Evolutionary conservation across 768 basidiomycete species (phyloP).

Genomic region (Podaxis carcinomalis): DNA sequence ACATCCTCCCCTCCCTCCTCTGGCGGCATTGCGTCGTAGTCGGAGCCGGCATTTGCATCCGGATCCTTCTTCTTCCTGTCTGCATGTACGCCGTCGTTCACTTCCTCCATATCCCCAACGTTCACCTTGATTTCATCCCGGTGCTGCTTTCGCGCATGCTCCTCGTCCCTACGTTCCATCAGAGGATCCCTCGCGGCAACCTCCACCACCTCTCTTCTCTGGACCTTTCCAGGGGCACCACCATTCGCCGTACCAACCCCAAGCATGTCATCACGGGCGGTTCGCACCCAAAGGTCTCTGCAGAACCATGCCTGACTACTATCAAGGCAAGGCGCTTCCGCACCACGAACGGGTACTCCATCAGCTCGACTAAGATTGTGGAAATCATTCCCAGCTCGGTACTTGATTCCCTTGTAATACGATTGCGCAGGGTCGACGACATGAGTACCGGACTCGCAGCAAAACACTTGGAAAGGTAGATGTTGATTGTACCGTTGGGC

Average conservation of each 20-base stretch:
- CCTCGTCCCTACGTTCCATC: conserved; percentile 23
- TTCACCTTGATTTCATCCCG: conserved; percentile 30
- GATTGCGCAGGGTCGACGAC: conserved; percentile 94
- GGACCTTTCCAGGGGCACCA: conserved; percentile 22
- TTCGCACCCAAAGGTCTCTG: conserved; percentile 91
- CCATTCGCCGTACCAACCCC: conserved; percentile 46
- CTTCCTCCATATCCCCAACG: conserved; percentile 30
- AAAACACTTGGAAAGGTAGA: conserved; percentile 97
- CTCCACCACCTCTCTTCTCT: conserved; percentile 28
- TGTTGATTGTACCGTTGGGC: conserved; percentile 85
- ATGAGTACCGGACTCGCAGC: conserved; percentile 97
- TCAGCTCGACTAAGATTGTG: conserved; percentile 72
- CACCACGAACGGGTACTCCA: conserved; percentile 51
- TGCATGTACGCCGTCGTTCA: conserved; percentile 27
- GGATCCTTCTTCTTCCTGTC: conserved; percentile 40
- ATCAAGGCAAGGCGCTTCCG: conserved; percentile 88
- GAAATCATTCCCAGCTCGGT: conserved; percentile 78
- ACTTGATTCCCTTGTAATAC: conserved; percentile 87
- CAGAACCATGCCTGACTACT: conserved; percentile 99
- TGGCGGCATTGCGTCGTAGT: conserved; percentile 83
- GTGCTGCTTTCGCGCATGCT: not conserved
- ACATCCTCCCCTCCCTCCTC: conserved; percentile 47
- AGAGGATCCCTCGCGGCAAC: conserved; percentile 28
- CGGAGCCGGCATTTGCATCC: conserved; percentile 82
- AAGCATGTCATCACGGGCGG: conserved; percentile 71